phyloP scores from a whole-genome alignment of 345 rosid genomes.

The Erysimum cheiranthoides region DNA sequence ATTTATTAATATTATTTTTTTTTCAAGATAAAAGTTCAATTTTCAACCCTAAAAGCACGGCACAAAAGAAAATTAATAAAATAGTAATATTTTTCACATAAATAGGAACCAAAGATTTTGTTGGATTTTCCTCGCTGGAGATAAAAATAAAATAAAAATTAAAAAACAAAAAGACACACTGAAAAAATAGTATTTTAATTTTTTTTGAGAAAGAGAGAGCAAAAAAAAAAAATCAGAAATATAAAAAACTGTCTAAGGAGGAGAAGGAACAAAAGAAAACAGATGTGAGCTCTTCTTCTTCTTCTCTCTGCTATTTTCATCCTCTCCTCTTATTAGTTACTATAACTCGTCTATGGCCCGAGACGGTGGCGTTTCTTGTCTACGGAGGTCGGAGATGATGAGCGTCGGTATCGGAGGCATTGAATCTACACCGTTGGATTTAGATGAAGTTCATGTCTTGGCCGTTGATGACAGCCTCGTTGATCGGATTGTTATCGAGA shows the following conservation, averaged over 20 bases:
- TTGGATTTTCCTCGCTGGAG: slow-evolving; percentile 43
- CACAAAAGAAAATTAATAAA: slow-evolving; percentile 8
- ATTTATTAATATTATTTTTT: slow-evolving; percentile 11
- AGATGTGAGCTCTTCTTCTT: slow-evolving; percentile 31
- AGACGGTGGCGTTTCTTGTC: slow-evolving; percentile 58
- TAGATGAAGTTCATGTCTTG: slow-evolving; percentile 76
- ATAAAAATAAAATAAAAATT: neutral
- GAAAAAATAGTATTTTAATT: slow-evolving; percentile 32
- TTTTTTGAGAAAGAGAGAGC: slow-evolving; percentile 37
- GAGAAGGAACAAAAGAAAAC: slow-evolving; percentile 23
- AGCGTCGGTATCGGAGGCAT: slow-evolving; percentile 46
- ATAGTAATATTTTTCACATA: slow-evolving; percentile 11
- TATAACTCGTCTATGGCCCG: slow-evolving; percentile 49
- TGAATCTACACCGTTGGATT: slow-evolving; percentile 52
- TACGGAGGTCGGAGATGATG: slow-evolving; percentile 52
- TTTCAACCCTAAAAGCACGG: slow-evolving; percentile 47
- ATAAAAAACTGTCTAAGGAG: slow-evolving; percentile 36
- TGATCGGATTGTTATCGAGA: slow-evolving; percentile 89
- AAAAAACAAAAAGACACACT: neutral
- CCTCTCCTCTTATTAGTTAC: neutral
- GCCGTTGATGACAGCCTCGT: slow-evolving; percentile 93
- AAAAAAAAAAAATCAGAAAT: slow-evolving; percentile 32
- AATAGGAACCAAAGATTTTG: slow-evolving; percentile 55
- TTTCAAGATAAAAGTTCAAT: slow-evolving; percentile 18
- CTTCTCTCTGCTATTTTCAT: neutral